Evolutionary conservation across 306 rosid species (phyloP).

Genomic region (Cucurbita maxima): DNA sequence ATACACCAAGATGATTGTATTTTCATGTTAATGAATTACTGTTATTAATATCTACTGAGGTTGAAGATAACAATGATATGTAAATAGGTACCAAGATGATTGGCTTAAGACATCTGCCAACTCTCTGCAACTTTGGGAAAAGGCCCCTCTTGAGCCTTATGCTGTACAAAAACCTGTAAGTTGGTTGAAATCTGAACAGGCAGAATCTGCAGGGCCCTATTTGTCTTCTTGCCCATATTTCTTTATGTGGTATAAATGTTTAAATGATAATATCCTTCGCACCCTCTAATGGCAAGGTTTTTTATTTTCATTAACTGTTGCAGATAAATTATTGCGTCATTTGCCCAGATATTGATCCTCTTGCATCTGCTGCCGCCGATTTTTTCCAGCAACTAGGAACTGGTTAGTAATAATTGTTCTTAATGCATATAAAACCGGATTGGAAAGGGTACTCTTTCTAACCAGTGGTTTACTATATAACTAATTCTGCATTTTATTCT

Average conservation of each 20-base stretch:
- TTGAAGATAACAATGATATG: slow-evolving; percentile 4
- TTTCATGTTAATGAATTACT: not conserved
- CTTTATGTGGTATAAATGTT: not conserved
- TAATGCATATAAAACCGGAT: not conserved
- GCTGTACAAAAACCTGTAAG: slow-evolving; percentile 82
- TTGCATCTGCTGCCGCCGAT: slow-evolving; percentile 80
- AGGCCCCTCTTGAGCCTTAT: slow-evolving; percentile 96
- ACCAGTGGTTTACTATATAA: not conserved
- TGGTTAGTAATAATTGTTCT: slow-evolving; percentile 36
- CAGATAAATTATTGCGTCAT: slow-evolving; percentile 71
- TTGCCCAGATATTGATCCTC: slow-evolving; percentile 97
- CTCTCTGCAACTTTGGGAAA: slow-evolving; percentile 82
- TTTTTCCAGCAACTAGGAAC: slow-evolving; percentile 96
- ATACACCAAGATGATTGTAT: not conserved
- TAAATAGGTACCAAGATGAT: slow-evolving; percentile 88
- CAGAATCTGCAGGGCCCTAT: not conserved
- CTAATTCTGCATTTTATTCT: slow-evolving; percentile 4
- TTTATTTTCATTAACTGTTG: slow-evolving; percentile 23
- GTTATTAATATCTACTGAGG: not conserved
- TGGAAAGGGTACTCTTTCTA: not conserved
- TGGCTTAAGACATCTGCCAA: slow-evolving; percentile 92
- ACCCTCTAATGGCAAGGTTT: not conserved
- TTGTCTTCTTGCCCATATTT: slow-evolving; percentile 2
- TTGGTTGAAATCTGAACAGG: slow-evolving; percentile 14
- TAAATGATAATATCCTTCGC: not conserved